Conservation (phyloP, 202 grass and related monocot species). For the Digitaria exilis region DNA sequence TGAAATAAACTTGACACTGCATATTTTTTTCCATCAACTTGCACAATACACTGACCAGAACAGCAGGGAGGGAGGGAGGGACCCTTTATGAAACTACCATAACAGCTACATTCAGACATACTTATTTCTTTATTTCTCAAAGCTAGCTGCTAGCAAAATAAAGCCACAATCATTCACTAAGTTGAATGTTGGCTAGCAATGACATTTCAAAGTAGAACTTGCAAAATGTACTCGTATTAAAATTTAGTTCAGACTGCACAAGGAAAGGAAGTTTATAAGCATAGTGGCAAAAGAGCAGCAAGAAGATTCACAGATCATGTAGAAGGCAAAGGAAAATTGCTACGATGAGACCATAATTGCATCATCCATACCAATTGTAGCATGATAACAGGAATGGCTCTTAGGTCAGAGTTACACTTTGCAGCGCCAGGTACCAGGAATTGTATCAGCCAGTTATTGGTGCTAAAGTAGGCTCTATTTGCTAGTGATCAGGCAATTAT, state of each 20-base stretch:
- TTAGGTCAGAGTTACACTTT: neutral
- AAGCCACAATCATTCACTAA: neutral
- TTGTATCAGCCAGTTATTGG: neutral
- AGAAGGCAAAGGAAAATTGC: neutral
- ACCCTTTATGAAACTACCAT: neutral
- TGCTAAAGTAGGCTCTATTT: neutral
- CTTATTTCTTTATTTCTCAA: neutral
- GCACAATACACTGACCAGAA: neutral
- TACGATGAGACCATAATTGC: neutral
- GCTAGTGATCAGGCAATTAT: neutral
- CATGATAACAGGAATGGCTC: neutral
- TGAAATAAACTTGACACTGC: neutral
- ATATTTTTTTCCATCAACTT: neutral
- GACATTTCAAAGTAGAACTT: neutral
- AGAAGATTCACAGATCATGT: neutral
- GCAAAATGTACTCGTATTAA: neutral
- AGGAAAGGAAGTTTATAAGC: neutral
- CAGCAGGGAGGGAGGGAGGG: neutral
- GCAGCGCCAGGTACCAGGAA: neutral
- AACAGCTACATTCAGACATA: neutral
- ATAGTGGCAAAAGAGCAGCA: neutral
- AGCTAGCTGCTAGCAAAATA: neutral
- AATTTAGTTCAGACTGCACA: neutral
- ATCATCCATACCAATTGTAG: neutral
- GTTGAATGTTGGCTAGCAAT: neutral